phyloP scores from a whole-genome alignment of 2,329 filamentous ascomycete species.

The Trichoderma aggressivum region DNA sequence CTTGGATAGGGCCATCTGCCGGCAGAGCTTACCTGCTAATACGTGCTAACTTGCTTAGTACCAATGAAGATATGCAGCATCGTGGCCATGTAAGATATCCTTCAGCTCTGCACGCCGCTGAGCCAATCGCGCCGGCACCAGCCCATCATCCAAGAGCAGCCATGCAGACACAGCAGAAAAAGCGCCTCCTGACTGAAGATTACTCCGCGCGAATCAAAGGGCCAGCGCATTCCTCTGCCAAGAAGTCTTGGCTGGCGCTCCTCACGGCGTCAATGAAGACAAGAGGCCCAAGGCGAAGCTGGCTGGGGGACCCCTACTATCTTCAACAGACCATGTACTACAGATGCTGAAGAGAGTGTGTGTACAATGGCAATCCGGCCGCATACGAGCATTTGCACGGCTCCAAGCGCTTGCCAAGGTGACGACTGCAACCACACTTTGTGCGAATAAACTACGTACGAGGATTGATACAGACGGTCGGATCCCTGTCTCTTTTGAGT shows the following conservation, averaged over 20 bases:
- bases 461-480: neutral
- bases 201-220: neutral
- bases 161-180: neutral
- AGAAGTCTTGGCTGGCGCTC: neutral
- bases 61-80: neutral
- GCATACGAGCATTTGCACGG: neutral
- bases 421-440: neutral
- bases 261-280: neutral
- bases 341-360: neutral
- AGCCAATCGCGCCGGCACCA: neutral
- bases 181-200: neutral
- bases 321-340: neutral
- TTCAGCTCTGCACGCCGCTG: neutral
- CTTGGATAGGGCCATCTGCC: neutral
- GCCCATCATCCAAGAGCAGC: neutral
- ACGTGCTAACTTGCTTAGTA: neutral
- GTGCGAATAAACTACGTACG: neutral
- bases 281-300: neutral
- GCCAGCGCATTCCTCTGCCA: neutral
- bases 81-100: neutral
- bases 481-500: neutral
- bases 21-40: conserved; percentile 2
- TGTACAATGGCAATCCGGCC: neutral
- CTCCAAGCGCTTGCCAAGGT: neutral
- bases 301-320: neutral